Evolutionary conservation across 257 asterid species (phyloP), one percentile per base, ranked within the genome.

Genomic region (Capsicum rhomboideum): DNA sequence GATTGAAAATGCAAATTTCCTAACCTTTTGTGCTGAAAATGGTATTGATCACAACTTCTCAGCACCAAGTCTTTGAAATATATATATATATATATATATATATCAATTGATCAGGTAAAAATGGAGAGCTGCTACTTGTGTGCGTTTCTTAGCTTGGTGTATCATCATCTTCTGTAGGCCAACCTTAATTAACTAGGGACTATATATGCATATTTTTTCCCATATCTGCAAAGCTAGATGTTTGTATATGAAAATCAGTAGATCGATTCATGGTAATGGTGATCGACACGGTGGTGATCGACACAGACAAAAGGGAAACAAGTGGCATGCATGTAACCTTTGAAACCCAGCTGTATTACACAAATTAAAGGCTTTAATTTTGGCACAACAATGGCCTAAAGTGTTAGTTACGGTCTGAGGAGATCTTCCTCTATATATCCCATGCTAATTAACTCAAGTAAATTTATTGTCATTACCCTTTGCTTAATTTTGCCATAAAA

Each of bases 261-360:
- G 2, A 56, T 56, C 28, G 2, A 56, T 56, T 56, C 64, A 56
- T 20, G 14, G 64, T n/a, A 56, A n/a, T 2, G 64, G 13, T 56
- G 28, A 56, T n/a, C 6, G 14, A 3, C 28, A n/a, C n/a, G n/a
- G n/a, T n/a, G n/a, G n/a, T n/a, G n/a, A n/a, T n/a, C n/a, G n/a
- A n/a, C n/a, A n/a, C n/a, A n/a, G n/a, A n/a, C 56, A 42, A 72
- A 71, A 42, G 4, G 79, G n/a, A 13, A n/a, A 42, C 79, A 93
- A 92, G 93, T 92, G 96, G 89, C 93, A 58, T 17, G 82, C 97
- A 93, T 93, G 97, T 93, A 86, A 78, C 20, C 14, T 49, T 49
- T 42, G 6, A n/a, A n/a, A n/a, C n/a, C n/a, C 9, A 58, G 66
- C 1, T 58, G 14, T 58, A 10, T 58, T 4, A 58, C 29, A n/a